phyloP scores from a whole-genome alignment of 1,284 basidiomycete species.

The Rhodotorula sp. region DNA sequence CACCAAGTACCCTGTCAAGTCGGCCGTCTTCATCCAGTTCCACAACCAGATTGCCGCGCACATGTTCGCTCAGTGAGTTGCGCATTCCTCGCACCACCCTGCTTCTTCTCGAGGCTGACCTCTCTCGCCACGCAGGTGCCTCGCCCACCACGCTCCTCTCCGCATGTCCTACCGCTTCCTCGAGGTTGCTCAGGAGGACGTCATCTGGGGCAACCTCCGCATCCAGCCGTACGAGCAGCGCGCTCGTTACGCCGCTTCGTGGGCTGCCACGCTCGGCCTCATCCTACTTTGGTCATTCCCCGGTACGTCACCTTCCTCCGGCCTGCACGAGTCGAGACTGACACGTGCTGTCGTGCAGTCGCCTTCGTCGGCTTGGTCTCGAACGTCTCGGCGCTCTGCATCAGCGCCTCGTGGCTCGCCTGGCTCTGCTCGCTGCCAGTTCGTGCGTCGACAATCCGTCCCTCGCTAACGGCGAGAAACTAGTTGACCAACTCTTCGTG shows the following conservation, averaged over 20 bases:
- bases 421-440: conserved; percentile 75
- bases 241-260: conserved; percentile 55
- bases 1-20: conserved; percentile 57
- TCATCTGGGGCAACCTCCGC: conserved; percentile 83
- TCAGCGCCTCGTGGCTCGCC: conserved; percentile 64
- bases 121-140: conserved; percentile 10
- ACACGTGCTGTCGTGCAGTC: conserved; percentile 24
- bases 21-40: conserved; percentile 78
- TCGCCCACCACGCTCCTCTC: conserved; percentile 50
- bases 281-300: conserved; percentile 65
- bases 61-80: conserved; percentile 58
- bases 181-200: conserved; percentile 76
- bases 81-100: neutral
- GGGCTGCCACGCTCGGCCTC: conserved; percentile 58
- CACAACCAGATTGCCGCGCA: conserved; percentile 91
- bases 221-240: conserved; percentile 86
- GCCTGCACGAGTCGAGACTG: neutral
- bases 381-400: conserved; percentile 73
- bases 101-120: conserved; percentile 38
- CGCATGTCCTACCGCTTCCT: conserved; percentile 61
- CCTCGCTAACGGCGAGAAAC: too few relatives aligned
- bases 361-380: conserved; percentile 81
- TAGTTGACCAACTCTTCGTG: too few relatives aligned
- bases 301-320: conserved; percentile 17
- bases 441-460: conserved; percentile 43